Evolutionary conservation across 228 moss, liverwort and hornwort genomes (phyloP), one percentile per base, ranked within the genome.

Genomic region (Sphagnum magellanicum): DNA sequence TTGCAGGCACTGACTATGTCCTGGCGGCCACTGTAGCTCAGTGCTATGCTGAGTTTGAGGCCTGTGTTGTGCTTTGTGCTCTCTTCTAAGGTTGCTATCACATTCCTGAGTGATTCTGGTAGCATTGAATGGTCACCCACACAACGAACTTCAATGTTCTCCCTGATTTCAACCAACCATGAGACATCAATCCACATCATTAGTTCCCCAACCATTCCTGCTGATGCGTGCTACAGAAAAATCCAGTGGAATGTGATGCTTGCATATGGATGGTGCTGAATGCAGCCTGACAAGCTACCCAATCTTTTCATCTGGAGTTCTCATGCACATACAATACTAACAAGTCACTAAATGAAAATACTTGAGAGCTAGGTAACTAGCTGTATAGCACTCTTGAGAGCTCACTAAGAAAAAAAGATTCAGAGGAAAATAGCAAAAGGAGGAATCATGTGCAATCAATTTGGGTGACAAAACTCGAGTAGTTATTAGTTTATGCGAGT

Each of bases 1-100:
- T 79, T 89, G 74, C 91, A 96, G 32, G 96, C 93, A 51, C 77
- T 84, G 32, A 81, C 81, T 52, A 96, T 86, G 73, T 96, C 93
- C 12, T 81, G 70, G n/a, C 96, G 91, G 14, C 96, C 96, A 78
- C 96, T 91, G 80, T 92, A 96, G 83, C 86, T 96, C 68, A 91
- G 70, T 10, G 92, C 92, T 69, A 96, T 79, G 74, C 88, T 89
- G 10, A 96, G 75, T 11, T 86, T 91, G 74, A 96, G 87, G 9
- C 92, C 92, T 0, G 81, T 88, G 68, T 96, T 91, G 64, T 73
- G 4, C 58, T 77, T 73, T 5, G 93, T 92, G 8, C 53, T 68
- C 77, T 86, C 83, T 63, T 69, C 78, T 61, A 86, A 67, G 13
- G 68, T 74, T 5, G 79, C 66, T n/a, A 91, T 72, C 77, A 86